Percentiles rank a stretch among this genome's conserved stretches.
These are phyloP conservation scores for Conticribra weissflogii DNA, from an alignment of 108 stramenopile genomes.

Conservation along the genomic window DNA sequence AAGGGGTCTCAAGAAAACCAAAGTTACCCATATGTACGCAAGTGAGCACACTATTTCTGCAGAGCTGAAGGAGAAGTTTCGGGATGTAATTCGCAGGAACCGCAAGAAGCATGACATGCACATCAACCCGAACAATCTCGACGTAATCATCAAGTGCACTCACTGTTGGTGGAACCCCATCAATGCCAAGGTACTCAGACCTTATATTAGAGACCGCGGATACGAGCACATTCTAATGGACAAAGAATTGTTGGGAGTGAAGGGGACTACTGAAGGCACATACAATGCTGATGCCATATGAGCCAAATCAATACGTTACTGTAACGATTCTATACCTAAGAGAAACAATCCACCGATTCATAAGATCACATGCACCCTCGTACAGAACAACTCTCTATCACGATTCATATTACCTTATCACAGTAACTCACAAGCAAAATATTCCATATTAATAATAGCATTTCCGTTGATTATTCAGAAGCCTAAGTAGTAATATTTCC, in stretches of 20 bases:
- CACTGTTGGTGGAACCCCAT: constrained; percentile 98
- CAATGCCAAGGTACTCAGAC: constrained; percentile 82
- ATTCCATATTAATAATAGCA: too few relatives aligned
- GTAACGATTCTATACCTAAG: too few relatives aligned
- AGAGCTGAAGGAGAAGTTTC: constrained; percentile 82
- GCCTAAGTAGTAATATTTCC: too few relatives aligned
- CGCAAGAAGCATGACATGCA: constrained; percentile 90
- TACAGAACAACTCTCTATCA: too few relatives aligned
- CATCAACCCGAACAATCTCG: constrained; percentile 82
- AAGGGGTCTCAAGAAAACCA: constrained; percentile 77
- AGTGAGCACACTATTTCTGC: constrained; percentile 90
- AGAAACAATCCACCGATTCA: too few relatives aligned
- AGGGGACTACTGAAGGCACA: constrained; percentile 53
- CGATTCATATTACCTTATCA: too few relatives aligned
- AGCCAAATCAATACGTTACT: too few relatives aligned
- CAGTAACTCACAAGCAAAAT: too few relatives aligned
- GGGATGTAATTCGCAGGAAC: constrained; percentile 85
- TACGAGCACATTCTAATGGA: constrained; percentile 81
- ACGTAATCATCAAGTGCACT: constrained; percentile 88
- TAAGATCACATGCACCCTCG: too few relatives aligned
- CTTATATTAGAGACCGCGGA: constrained; percentile 78
- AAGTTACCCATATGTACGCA: constrained; percentile 94
- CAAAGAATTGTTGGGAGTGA: constrained; percentile 70
- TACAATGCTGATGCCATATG: constrained; percentile 47
- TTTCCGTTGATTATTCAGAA: too few relatives aligned